Evolutionary conservation across 208 protist species (phyloP), one percentile per base, ranked within the genome.

Genomic region (Tritrichomonas musculus): DNA sequence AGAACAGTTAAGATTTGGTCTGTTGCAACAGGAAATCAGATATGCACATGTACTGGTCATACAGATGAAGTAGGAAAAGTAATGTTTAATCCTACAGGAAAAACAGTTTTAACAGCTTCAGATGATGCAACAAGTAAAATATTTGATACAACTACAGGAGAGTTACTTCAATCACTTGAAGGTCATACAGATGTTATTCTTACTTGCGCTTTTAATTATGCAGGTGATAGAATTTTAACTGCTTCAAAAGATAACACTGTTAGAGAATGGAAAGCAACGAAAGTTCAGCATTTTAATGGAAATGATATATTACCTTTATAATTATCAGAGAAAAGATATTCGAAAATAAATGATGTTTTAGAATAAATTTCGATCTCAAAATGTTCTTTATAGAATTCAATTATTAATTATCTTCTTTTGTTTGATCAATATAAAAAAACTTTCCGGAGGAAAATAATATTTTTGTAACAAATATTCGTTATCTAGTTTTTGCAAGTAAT

Each of bases 171-270:
- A 72, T 22, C 44, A n/a, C 96, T 99, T 22, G 96, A 97, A 33
- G 98, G 98, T 0, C 98, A 99, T 95, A 98, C 97, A 25, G 97
- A 98, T 92, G 97, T 98, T 93, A 97, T 99, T 94, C 98, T 99
- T 94, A 97, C 96, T 8, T 98, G 97, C 94, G 96, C 97, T 17
- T 99, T 98, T 95, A 99, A 98, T 96, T 96, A 96, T 75, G 95
- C 95, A 93, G 97, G 97, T 1, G 97, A 98, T 94, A 98, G 97
- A 25, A 98, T 98, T 92, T 95, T 98, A 50, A 98, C 98, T 3
- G 97, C 97, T 53, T 98, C 97, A 33, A 98, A 98, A 93, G 98
- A 98, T 95, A 98, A 98, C 95, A 98, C 97, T n/a, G 98, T 97
- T 95, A 96, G 97, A 41, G 97, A 98, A 93, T 98, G 97, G 97